phyloP scores from a whole-genome alignment of 108 stramenopile species.

The Cyclotella sp. region DNA sequence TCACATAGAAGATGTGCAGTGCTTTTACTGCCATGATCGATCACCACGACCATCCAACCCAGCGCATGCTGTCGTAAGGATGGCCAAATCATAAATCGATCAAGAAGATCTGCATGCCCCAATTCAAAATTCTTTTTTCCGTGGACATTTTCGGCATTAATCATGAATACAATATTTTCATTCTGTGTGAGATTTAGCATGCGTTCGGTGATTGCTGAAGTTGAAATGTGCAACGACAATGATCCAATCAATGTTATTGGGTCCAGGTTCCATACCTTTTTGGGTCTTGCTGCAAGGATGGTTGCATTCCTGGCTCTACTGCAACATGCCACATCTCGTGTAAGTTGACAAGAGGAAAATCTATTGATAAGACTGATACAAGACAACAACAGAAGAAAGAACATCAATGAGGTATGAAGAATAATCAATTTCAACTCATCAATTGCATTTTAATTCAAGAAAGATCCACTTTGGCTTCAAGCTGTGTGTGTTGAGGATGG shows the following conservation, averaged over 20 bases:
- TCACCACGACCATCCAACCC: conserved; percentile 50
- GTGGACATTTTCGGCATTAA: conserved; percentile 74
- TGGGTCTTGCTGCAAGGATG: neutral
- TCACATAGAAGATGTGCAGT: conserved; percentile 47
- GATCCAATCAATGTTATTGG: neutral
- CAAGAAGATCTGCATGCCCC: conserved; percentile 59
- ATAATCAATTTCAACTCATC: no score
- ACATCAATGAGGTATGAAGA: no score
- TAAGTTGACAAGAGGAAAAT: no score
- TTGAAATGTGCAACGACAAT: neutral
- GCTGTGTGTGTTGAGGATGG: no score
- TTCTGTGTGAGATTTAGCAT: conserved; percentile 30
- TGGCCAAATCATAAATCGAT: conserved; percentile 52
- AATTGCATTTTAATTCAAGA: no score
- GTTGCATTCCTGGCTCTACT: neutral
- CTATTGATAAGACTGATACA: no score
- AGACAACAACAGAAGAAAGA: no score
- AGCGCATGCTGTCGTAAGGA: conserved; percentile 33
- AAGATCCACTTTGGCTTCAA: no score
- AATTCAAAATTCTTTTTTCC: conserved; percentile 70
- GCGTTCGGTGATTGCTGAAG: conserved; percentile 26
- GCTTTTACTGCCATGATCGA: conserved; percentile 65
- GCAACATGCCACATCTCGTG: no score
- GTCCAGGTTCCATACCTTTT: neutral
- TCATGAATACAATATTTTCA: conserved; percentile 40